Percentiles rank a stretch among this genome's conserved stretches.
These are phyloP conservation scores for Eragrostis nindensis DNA, from an alignment of 176 grass and related monocot species.

Conservation along the genomic window DNA sequence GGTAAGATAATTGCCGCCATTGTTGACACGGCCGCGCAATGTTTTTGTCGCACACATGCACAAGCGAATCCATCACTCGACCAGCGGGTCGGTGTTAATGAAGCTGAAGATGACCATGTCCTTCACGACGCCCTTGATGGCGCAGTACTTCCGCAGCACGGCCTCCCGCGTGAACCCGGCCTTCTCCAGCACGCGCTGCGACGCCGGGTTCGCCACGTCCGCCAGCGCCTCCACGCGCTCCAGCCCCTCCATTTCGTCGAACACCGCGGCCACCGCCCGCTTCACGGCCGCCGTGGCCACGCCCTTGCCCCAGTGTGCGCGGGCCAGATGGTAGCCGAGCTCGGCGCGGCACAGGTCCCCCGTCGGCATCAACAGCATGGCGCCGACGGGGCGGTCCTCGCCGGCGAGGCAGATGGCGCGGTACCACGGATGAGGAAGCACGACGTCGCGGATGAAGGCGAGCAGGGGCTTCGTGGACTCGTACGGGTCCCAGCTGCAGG, in stretches of 20 bases:
- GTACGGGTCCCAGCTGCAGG: no score
- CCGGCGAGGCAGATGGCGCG: slow-evolving; percentile 65
- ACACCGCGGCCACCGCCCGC: slow-evolving; percentile 29
- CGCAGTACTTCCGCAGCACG: slow-evolving; percentile 56
- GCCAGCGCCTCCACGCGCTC: slow-evolving; percentile 75
- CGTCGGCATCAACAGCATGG: neutral
- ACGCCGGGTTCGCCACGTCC: slow-evolving; percentile 59
- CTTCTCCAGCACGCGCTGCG: slow-evolving; percentile 90
- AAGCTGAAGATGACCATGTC: slow-evolving; percentile 73
- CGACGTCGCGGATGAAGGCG: no score
- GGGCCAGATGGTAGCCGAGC: slow-evolving; percentile 75
- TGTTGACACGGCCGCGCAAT: no score
- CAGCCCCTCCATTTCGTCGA: slow-evolving; percentile 58
- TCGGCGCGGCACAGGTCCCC: slow-evolving; percentile 52
- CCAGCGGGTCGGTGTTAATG: slow-evolving; percentile 51
- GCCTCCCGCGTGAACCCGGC: slow-evolving; percentile 74
- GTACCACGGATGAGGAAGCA: slow-evolving; percentile 73
- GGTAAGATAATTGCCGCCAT: no score
- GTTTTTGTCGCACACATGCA: no score
- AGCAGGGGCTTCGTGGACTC: no score
- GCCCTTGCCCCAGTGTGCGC: slow-evolving; percentile 67
- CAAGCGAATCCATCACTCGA: neutral
- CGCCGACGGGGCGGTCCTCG: slow-evolving; percentile 46
- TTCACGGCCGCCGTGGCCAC: slow-evolving; percentile 66
- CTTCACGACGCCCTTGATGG: slow-evolving; percentile 38